A percentile compares a stretch with the other conserved stretches of the same genome.
phyloP scores from a whole-genome alignment of 495 filamentous ascomycete genomes.

The Antarctomyces pellizariae region DNA sequence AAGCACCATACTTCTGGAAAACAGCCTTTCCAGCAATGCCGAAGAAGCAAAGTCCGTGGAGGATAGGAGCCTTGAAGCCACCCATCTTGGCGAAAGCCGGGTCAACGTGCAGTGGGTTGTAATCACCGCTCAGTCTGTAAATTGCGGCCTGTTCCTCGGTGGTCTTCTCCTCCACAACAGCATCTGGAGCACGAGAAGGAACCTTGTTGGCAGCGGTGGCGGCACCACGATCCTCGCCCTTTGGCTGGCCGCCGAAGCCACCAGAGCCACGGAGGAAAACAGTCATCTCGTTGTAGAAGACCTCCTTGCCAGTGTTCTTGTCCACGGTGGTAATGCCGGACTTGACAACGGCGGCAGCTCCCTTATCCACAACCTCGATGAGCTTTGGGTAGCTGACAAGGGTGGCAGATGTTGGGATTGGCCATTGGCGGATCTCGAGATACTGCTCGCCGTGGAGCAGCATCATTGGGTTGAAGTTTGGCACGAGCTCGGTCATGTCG shows the following conservation, averaged over 20 bases:
- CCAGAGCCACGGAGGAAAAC: conserved; percentile 83
- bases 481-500: conserved; percentile 60
- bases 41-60: conserved; percentile 92
- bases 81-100: conserved; percentile 85
- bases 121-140: conserved; percentile 86
- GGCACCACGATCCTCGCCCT: conserved; percentile 53
- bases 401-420: conserved; percentile 69
- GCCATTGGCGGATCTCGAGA: conserved; percentile 84
- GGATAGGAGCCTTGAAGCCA: conserved; percentile 83
- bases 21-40: conserved; percentile 82
- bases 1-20: conserved; percentile 58
- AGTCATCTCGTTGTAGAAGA: conserved; percentile 92
- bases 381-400: conserved; percentile 68
- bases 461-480: conserved; percentile 97
- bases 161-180: conserved; percentile 70
- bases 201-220: conserved; percentile 57
- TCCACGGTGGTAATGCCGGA: conserved; percentile 50
- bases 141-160: conserved; percentile 83
- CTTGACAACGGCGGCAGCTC: conserved; percentile 68
- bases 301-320: conserved; percentile 66
- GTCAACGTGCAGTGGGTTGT: conserved; percentile 82
- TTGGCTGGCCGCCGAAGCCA: conserved; percentile 73
- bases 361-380: conserved; percentile 90
- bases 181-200: conserved; percentile 55
- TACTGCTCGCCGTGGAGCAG: conserved; percentile 97